phyloP scores from a whole-genome alignment of 2,329 filamentous ascomycete species.

The Ceratocystis papillata region DNA sequence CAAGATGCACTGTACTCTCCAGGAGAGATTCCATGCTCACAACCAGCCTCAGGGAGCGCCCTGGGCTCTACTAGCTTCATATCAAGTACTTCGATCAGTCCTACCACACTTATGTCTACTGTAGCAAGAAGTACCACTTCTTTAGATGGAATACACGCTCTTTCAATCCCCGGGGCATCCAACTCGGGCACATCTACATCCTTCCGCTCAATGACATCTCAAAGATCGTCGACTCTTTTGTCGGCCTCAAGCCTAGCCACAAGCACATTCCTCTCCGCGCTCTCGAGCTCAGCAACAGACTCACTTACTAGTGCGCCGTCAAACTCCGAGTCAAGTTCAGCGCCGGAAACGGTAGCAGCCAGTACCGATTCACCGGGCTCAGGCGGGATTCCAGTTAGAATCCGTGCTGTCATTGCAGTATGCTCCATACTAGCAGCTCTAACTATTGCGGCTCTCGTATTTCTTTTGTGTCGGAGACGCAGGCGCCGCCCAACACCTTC shows the following conservation, averaged over 20 bases:
- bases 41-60: background rate
- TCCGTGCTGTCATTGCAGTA: slow-evolving; percentile 20
- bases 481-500: slow-evolving; percentile 8
- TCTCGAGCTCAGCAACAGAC: background rate
- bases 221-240: background rate
- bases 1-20: slow-evolving; percentile 20
- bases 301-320: background rate
- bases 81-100: background rate
- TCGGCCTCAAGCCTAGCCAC: background rate
- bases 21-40: slow-evolving; percentile 12
- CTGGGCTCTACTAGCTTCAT: background rate
- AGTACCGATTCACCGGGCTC: background rate
- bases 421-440: slow-evolving; percentile 18
- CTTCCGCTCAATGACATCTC: background rate
- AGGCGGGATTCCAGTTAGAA: slow-evolving; percentile 11
- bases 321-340: background rate
- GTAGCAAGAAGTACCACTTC: background rate
- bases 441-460: slow-evolving; percentile 14
- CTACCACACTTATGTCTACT: background rate
- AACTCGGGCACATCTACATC: background rate
- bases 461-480: slow-evolving; percentile 16
- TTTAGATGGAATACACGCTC: slow-evolving; percentile 5
- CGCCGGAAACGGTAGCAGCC: background rate
- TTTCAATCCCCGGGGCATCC: background rate
- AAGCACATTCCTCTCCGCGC: background rate